Evolutionary conservation across 2,329 filamentous ascomycete genomes (phyloP), one percentile per base, ranked within the genome.

Genomic region (Fusarium sp.): DNA sequence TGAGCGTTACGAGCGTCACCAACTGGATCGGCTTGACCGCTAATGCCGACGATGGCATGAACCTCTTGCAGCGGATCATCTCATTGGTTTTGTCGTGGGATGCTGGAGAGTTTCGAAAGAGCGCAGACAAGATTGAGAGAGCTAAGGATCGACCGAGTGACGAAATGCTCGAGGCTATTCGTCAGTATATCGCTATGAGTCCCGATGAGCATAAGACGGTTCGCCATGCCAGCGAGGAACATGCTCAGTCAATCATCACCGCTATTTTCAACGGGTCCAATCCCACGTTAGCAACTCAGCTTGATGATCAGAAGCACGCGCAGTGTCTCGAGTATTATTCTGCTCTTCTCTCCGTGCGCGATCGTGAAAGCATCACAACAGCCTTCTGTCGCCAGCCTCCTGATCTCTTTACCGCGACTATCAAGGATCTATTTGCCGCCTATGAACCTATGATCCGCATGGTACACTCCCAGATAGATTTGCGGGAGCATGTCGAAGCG

Each of bases 1-100:
- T 94, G 63, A 93, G 92, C 72, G 85, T 95, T 9, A 90, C 89
- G 4, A 90, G 90, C 12, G 82, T 95, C 56, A 94, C 93, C 9
- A 95, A 94, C 78, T 95, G 92, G 91, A 87, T 95, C 16, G 93
- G 93, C 0, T 79, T 94, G 42, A 94, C 91, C 1, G 87, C 88
- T 51, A 89, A 89, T 51, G 88, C 91, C 1, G 90, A 94, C 69
- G 92, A 94, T 73, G 93, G 93, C 51, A 93, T 94, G 92, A 96
- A 95, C 78, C 80, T 95, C 14, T 80, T 96, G 72, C 93, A 95
- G 80, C 83, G 91, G 46, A 94, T 96, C 70, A 90, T 95, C 27
- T 92, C 90, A 1, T 87, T 92, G 8, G 90, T 94, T 1, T 81
- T 95, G 16, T 86, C 88, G 10, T 94, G 92, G 91, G 93, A 96